Percentiles rank a stretch among this genome's conserved stretches.
Evolutionary conservation across 495 filamentous ascomycete genomes (phyloP).

Genomic region (Penicillium antarcticum): DNA sequence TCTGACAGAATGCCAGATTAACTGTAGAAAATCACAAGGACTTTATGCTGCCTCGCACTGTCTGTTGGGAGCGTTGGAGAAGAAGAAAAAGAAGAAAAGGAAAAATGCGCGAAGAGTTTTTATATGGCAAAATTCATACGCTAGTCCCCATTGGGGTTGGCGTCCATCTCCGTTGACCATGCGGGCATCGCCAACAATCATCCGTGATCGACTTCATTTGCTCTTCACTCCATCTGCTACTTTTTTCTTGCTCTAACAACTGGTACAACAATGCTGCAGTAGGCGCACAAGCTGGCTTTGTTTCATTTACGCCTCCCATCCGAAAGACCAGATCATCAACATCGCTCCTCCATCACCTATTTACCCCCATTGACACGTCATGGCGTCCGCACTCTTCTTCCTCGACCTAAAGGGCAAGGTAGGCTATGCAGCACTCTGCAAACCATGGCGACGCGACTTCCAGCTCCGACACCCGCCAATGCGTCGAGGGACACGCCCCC

Average conservation of each 20-base stretch:
- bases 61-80: slow-evolving; percentile 76
- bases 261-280: slow-evolving; percentile 10
- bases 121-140: slow-evolving; percentile 19
- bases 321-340: slow-evolving; percentile 15
- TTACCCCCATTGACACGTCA: slow-evolving; percentile 41
- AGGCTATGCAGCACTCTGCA: slow-evolving; percentile 17
- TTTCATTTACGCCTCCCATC: slow-evolving; percentile 5
- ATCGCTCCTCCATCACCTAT: slow-evolving; percentile 5
- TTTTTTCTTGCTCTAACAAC: neutral
- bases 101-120: slow-evolving; percentile 30
- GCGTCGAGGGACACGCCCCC: neutral
- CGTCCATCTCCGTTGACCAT: slow-evolving; percentile 10
- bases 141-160: slow-evolving; percentile 32
- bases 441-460: neutral
- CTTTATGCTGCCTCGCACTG: slow-evolving; percentile 76
- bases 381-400: slow-evolving; percentile 99
- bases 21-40: slow-evolving; percentile 44
- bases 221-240: neutral
- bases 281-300: slow-evolving; percentile 9
- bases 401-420: slow-evolving; percentile 99
- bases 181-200: slow-evolving; percentile 9
- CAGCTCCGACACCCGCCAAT: slow-evolving; percentile 2
- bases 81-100: slow-evolving; percentile 36
- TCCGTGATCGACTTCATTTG: neutral
- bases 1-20: slow-evolving; percentile 67